These are phyloP conservation scores for Auricularia cornea DNA, from an alignment of 768 basidiomycete genomes.

Conservation along the genomic window DNA sequence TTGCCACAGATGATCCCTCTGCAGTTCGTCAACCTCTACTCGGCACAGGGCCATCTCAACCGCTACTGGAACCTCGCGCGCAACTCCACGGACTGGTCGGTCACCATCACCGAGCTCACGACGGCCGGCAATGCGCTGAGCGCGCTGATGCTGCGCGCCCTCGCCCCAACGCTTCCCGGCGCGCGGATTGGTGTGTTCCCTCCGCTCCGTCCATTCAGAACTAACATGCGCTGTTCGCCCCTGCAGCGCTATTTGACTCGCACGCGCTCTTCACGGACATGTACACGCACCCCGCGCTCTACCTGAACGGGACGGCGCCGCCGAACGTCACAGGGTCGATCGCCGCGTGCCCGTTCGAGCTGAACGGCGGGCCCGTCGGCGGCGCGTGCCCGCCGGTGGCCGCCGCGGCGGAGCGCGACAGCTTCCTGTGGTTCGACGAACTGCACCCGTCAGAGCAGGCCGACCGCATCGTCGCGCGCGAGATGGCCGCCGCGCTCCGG, in stretches of 20 bases:
- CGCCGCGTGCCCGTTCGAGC: not conserved
- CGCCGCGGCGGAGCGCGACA: not conserved
- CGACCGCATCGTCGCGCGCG: slow-evolving; percentile 8
- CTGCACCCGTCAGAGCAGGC: slow-evolving; percentile 10
- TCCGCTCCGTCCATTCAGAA: not conserved
- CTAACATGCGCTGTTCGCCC: too few species aligned
- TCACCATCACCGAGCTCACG: slow-evolving; percentile 43
- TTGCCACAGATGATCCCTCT: slow-evolving; percentile 49
- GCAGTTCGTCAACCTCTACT: slow-evolving; percentile 39
- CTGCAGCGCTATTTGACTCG: slow-evolving; percentile 1
- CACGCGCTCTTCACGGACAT: slow-evolving; percentile 8
- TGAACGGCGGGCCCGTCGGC: not conserved
- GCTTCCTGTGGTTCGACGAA: slow-evolving; percentile 8
- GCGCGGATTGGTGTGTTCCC: slow-evolving; percentile 49
- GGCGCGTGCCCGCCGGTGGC: not conserved
- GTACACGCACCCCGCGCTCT: slow-evolving; percentile 4
- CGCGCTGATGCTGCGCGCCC: slow-evolving; percentile 16
- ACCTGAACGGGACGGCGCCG: slow-evolving; percentile 8
- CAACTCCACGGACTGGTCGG: slow-evolving; percentile 51
- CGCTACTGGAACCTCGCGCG: slow-evolving; percentile 41
- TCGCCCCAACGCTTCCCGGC: slow-evolving; percentile 21
- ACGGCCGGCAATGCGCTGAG: slow-evolving; percentile 38
- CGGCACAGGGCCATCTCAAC: slow-evolving; percentile 38
- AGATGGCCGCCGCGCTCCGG: not conserved
- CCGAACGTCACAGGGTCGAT: slow-evolving; percentile 5